Percentiles rank a stretch among this genome's conserved stretches.
phyloP scores from a whole-genome alignment of 75 land plant genomes.

The Picea sitchensis region DNA sequence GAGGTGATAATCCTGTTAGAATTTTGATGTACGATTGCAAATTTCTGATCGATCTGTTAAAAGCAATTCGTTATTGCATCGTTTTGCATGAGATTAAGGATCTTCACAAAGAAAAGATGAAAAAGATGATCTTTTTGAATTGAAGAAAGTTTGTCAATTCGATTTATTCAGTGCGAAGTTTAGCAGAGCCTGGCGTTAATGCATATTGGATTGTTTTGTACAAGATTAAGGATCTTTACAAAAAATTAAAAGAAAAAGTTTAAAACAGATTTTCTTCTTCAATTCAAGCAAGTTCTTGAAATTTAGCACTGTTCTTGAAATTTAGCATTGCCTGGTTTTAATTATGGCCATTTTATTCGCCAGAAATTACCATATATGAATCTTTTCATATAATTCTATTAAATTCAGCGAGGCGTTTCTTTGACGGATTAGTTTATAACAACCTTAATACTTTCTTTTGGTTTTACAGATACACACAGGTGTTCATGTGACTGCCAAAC shows the following conservation, averaged over 20 bases:
- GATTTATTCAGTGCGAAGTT: not conserved
- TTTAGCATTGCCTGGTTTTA: not conserved
- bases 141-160: not conserved
- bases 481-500: not conserved
- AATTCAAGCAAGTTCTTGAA: not conserved
- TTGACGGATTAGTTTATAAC: not conserved
- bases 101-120: not conserved
- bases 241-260: not conserved
- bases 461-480: not conserved
- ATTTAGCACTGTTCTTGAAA: not conserved
- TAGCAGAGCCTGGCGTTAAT: not conserved
- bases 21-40: not conserved
- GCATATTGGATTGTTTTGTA: not conserved
- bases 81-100: not conserved
- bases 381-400: not conserved
- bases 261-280: not conserved
- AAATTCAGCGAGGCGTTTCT: not conserved
- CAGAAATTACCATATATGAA: too few relatives aligned
- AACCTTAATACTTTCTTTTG: not conserved
- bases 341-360: not conserved
- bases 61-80: not conserved
- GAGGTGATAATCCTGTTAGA: not conserved
- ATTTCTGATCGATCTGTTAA: not conserved
- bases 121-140: not conserved
- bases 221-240: not conserved